Evolutionary conservation across 2,329 filamentous ascomycete species (phyloP), one percentile per base, ranked within the genome.

Genomic region (Diplodia scrobiculata): DNA sequence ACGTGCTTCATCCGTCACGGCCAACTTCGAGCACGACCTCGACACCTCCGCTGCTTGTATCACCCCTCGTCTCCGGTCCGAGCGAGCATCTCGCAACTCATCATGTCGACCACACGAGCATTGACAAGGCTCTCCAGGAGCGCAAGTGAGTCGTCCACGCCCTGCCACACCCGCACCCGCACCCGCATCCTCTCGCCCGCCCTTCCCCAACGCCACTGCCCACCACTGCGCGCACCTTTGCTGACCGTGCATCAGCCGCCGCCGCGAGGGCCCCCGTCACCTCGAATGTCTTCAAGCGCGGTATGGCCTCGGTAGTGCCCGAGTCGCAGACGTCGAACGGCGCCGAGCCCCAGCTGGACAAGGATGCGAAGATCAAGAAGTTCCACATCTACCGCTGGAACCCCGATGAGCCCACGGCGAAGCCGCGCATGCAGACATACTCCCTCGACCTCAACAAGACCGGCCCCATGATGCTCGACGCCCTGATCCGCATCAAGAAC

Each of bases 361-460:
- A 83, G 70, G 79, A 84, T 68, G 80, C 87, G 53, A 85, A 84
- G 73, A 87, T 91, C 82, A 98, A 97, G 89, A 92, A 90, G 62
- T 99, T 99, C 87, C 90, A 97, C 81, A 90, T 99, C 84, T 99
- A 99, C 88, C 88, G 95, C 79, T 99, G 95, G 95, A 96, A 96
- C 79, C 95, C 95, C 68, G 95, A 98, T 77, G 86, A 89, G 77
- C 95, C 95, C 67, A 87, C 88, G 75, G 89, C 91, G 80, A 99
- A 99, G 88, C 95, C 95, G 69, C 86, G 84, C 79, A 97, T 99
- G 91, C 92, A 99, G 84, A 87, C 86, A 72, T 99, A 98, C 83
- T 91, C 91, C 41, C 84, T 99, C 75, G 95, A 99, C 78, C 83
- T 99, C 73, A 98, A 98, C 85, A 97, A 98, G 89, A 99, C 95